Evolutionary conservation across 768 basidiomycete species (phyloP).

Genomic region (Phanerochaete carnosa): DNA sequence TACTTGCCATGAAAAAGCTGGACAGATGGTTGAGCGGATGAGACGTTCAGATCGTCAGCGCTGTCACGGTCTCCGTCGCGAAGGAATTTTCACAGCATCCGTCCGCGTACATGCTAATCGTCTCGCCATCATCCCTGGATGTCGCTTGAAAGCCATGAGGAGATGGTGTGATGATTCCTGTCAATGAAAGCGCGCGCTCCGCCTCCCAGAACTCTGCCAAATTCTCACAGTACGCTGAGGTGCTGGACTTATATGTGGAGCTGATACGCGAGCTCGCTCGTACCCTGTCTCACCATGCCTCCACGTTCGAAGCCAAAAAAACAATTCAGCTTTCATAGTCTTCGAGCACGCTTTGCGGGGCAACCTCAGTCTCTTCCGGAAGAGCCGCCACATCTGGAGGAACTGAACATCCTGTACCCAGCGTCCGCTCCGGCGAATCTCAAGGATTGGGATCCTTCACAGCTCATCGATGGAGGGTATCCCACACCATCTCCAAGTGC

Average conservation of each 20-base stretch:
- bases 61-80: neutral
- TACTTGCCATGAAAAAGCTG: neutral
- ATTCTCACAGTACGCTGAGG: neutral
- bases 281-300: neutral
- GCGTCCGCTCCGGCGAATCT: neutral
- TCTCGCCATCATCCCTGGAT: neutral
- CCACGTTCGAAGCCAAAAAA: constrained; percentile 2
- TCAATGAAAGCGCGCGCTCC: neutral
- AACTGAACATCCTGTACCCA: neutral
- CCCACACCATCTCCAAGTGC: neutral
- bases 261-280: neutral
- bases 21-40: neutral
- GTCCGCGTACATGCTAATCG: neutral
- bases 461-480: neutral
- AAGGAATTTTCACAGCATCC: neutral
- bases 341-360: neutral
- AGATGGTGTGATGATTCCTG: neutral
- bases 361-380: neutral
- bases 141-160: neutral
- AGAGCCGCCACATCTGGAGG: neutral
- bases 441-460: neutral
- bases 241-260: neutral
- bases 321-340: constrained; percentile 9
- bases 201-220: neutral
- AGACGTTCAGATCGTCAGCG: neutral